Conservation (phyloP, 2,329 filamentous ascomycete species). For the Coniochaeta sp. region DNA sequence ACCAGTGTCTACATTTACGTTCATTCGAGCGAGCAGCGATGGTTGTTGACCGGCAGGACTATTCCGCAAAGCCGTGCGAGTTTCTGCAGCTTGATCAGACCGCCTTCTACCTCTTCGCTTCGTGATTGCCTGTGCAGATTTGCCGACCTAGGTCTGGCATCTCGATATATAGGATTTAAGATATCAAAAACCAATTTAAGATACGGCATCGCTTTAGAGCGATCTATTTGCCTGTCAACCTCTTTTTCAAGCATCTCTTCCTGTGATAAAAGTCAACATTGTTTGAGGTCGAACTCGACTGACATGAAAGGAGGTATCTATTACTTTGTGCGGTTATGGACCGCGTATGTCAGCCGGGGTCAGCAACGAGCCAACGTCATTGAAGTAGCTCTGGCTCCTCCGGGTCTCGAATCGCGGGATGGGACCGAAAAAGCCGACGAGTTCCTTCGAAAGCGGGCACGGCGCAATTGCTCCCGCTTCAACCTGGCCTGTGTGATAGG, state of each 20-base stretch:
- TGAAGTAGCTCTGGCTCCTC: too few relatives aligned
- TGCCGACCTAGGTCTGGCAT: not conserved
- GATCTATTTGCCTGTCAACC: conserved; percentile 2
- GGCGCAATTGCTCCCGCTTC: not conserved
- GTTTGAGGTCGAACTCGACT: not conserved
- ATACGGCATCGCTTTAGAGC: conserved; percentile 2
- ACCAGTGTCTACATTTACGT: conserved; percentile 15
- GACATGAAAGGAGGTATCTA: not conserved
- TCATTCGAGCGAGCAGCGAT: conserved; percentile 21
- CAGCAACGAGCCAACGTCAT: not conserved
- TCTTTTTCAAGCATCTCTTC: not conserved
- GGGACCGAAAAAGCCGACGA: not conserved
- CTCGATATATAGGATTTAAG: not conserved
- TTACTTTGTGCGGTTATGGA: too few relatives aligned
- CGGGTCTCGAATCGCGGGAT: not conserved
- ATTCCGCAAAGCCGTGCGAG: not conserved
- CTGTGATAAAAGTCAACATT: not conserved
- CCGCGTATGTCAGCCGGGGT: not conserved
- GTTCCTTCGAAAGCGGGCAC: not conserved
- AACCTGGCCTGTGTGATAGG: too few relatives aligned
- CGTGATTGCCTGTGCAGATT: not conserved
- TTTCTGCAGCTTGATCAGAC: not conserved
- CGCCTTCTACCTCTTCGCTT: not conserved
- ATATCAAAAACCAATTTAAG: not conserved
- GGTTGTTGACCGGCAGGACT: not conserved